Evolutionary conservation across 495 filamentous ascomycete species (phyloP), one percentile per base, ranked within the genome.

Genomic region (Aspergillus wentii): DNA sequence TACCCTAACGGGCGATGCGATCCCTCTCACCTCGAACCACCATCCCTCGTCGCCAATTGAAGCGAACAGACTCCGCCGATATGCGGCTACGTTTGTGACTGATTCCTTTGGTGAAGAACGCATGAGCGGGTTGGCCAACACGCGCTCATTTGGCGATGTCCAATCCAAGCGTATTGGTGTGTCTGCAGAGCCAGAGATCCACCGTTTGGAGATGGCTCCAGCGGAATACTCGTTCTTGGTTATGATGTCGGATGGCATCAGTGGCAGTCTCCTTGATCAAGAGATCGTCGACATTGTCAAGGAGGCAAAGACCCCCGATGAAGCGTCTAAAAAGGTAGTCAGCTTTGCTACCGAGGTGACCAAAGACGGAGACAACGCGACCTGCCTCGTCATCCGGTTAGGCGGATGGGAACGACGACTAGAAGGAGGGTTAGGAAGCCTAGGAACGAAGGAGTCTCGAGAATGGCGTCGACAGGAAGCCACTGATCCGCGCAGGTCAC

Each of bases 81-180:
- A 85, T 51, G 86, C 88, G 9, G 69, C 83, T 11, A 85, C 83
- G 1, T 90, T 98, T 48, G 80, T 94, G 16, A 94, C 91, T 0
- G 92, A 98, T 57, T 92, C 87, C 11, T 97, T 97, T 53, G 92
- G 92, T 51, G 94, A 98, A 60, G 94, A 97, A 58, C 88, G 92
- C 43, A 88, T 98, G 66, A 79, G 79, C 35, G 89, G 91, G 0
- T 77, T 98, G 1, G 92, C 92, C 49, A 98, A 98, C 64, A 91
- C 86, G 7, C 85, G 92, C 5, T 74, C 90, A 2, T 96, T 98
- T 50, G 92, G 92, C 20, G 92, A 97, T 62, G 84, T 95, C 49
- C 75, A 75, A 35, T 85, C 82, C 23, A 98, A 98, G 59, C 85
- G 88, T 30, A 79, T 97, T 26, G 92, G 92, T 21, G 91, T 98